Conservation (phyloP, 2,329 filamentous ascomycete species). For the Xylaria sp. region DNA sequence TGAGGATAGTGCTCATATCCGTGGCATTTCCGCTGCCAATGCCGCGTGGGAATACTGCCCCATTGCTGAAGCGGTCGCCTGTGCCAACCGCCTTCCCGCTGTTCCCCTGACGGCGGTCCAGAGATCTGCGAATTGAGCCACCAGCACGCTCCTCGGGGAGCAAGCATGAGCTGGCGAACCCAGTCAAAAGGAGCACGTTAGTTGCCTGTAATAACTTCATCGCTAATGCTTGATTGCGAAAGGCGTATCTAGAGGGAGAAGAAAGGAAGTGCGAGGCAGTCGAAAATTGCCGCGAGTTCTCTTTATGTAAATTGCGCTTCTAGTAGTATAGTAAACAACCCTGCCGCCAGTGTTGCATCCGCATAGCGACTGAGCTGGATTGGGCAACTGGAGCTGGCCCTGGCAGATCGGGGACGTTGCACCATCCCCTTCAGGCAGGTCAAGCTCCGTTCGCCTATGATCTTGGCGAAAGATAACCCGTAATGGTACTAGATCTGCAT, state of each 20-base stretch:
- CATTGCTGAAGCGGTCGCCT: slow-evolving; percentile 47
- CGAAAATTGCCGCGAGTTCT: not conserved
- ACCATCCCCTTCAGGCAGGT: slow-evolving; percentile 26
- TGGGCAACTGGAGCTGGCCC: slow-evolving; percentile 22
- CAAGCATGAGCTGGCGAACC: slow-evolving; percentile 27
- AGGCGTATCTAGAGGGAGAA: not conserved
- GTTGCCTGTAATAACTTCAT: slow-evolving; percentile 26
- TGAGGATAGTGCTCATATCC: slow-evolving; percentile 48
- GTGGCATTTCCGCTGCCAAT: slow-evolving; percentile 46
- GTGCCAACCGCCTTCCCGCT: slow-evolving; percentile 36
- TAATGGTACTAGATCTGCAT: slow-evolving; percentile 13
- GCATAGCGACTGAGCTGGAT: slow-evolving; percentile 18
- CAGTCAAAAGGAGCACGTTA: slow-evolving; percentile 21
- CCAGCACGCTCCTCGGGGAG: slow-evolving; percentile 32
- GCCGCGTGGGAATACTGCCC: slow-evolving; percentile 48
- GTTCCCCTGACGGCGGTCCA: slow-evolving; percentile 20
- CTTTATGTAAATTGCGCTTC: slow-evolving; percentile 7
- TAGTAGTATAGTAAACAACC: not conserved
- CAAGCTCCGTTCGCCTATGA: not conserved
- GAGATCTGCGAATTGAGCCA: slow-evolving; percentile 17
- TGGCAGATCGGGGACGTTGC: not conserved
- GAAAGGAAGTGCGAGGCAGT: not conserved
- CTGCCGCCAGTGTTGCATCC: not conserved
- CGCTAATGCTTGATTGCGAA: not conserved
- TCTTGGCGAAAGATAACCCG: slow-evolving; percentile 23